Evolutionary conservation across 495 filamentous ascomycete species (phyloP), one percentile per base, ranked within the genome.

Genomic region (Annulohypoxylon stygium): DNA sequence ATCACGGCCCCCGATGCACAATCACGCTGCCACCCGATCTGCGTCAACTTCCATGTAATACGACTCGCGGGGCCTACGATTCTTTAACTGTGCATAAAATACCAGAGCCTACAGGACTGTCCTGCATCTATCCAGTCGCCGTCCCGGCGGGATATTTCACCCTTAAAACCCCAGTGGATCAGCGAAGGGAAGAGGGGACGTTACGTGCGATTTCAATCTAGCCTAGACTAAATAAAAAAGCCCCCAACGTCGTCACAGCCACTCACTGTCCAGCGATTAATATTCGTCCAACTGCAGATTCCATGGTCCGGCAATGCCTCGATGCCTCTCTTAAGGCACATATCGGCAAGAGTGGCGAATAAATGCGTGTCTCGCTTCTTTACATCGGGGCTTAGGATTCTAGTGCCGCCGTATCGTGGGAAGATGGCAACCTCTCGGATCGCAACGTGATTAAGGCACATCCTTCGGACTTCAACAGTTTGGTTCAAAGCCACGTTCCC

Each of bases 1-100:
- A 71, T 70, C 71, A 75, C 59, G 26, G 45, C 51, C 23, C 50
- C 64, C 48, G 48, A 71, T 71, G 72, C 63, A 67, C 65, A 64
- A 75, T 69, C 69, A 69, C 69, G 55, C 57, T 75, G 65, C 69
- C 69, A 72, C 58, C 69, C 69, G 73, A 75, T 73, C 73, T 72
- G 69, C 63, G 61, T 62, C 69, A 37, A 43, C 54, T 16, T 47
- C 73, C 73, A 59, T 66, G 73, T 73, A 69, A 68, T 75, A 50
- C 61, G 8, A 75, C 73, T 41, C 14, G n/a, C 54, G 26, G 37
- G 63, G 59, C 57, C 39, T 63, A 63, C 30, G 30, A 30, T 30
- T 30, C 30, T 30, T 23, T 25, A 58, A 65, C 50, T 68, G 64
- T 61, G 54, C 58, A 64, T 70, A 57, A 25, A 58, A 36, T 6